Conservation (phyloP, 306 rosid genomes). For the Spatholobus suberectus region DNA sequence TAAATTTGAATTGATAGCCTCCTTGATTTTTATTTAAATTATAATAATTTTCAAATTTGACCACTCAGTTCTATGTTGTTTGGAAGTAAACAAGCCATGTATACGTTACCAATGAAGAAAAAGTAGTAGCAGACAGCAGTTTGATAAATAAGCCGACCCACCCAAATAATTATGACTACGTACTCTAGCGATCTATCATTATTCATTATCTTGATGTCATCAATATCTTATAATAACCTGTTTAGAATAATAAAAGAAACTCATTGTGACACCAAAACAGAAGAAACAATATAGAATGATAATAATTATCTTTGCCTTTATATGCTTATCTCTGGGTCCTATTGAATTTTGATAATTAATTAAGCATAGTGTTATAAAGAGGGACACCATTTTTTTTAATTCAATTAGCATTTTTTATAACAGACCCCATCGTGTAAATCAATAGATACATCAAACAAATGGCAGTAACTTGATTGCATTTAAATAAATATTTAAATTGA, state of each 20-base stretch:
- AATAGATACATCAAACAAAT: neutral
- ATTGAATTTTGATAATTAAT: neutral
- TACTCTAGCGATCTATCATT: neutral
- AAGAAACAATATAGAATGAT: neutral
- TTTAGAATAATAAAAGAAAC: neutral
- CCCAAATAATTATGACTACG: neutral
- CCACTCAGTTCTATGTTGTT: neutral
- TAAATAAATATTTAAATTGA: neutral
- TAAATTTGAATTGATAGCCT: neutral
- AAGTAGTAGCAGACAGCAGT: neutral
- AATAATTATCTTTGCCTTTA: neutral
- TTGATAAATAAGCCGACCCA: slow-evolving; percentile 1
- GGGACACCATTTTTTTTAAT: neutral
- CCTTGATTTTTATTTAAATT: neutral
- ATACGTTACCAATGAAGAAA: neutral
- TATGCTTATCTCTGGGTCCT: neutral
- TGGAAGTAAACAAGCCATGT: neutral
- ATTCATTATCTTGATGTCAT: neutral
- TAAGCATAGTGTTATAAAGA: neutral
- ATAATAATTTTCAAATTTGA: neutral
- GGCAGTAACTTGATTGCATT: neutral
- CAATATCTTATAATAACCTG: neutral
- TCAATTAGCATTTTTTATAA: neutral
- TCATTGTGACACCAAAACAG: neutral
- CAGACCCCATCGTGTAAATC: neutral